Evolutionary conservation across 2,329 filamentous ascomycete genomes (phyloP).

Genomic region (Penicillium sp.): DNA sequence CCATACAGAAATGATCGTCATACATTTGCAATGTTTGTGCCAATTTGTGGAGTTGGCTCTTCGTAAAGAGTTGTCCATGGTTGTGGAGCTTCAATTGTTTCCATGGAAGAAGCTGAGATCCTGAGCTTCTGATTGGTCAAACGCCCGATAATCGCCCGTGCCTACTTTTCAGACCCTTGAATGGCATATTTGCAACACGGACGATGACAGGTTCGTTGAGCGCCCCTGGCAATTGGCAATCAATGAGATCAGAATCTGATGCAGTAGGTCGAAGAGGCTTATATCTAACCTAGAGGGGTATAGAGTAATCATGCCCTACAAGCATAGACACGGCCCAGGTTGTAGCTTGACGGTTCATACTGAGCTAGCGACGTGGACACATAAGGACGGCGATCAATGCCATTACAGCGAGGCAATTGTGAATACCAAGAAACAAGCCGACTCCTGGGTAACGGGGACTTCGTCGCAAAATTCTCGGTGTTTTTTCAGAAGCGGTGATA

Average conservation of each 20-base stretch:
- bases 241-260: neutral
- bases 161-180: neutral
- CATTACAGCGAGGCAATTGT: neutral
- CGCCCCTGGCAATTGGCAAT: neutral
- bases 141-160: slow-evolving; percentile 31
- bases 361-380: neutral
- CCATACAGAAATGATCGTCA: neutral
- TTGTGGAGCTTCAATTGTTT: neutral
- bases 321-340: neutral
- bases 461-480: neutral
- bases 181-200: neutral
- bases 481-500: neutral
- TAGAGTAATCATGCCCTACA: neutral
- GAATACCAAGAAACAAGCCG: neutral
- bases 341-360: neutral
- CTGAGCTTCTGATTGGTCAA: slow-evolving; percentile 22
- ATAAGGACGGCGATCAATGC: neutral
- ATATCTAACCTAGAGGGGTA: neutral
- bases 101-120: neutral
- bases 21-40: neutral
- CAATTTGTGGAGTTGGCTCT: neutral
- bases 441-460: neutral
- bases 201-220: neutral
- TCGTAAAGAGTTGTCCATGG: neutral
- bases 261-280: neutral